phyloP scores from a whole-genome alignment of 768 basidiomycete species.

The Phylloporus sp. region DNA sequence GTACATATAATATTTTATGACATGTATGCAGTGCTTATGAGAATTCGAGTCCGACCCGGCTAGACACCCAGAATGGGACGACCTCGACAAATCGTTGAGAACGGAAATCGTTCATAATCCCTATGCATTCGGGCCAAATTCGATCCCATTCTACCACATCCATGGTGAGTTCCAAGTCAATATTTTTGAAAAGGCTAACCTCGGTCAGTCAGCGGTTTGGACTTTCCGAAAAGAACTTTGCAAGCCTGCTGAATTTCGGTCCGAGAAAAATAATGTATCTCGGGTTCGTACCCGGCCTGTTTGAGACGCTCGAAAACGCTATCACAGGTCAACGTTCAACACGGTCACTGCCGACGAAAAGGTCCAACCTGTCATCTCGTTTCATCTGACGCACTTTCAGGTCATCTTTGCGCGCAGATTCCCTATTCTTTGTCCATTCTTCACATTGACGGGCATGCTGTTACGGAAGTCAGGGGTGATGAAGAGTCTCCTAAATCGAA shows the following conservation, averaged over 20 bases:
- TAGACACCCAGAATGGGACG: too few relatives aligned
- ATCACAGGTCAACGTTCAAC: too few relatives aligned
- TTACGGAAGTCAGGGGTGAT: not conserved
- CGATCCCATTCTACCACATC: not conserved
- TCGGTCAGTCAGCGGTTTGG: slow-evolving; percentile 9
- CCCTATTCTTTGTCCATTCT: slow-evolving; percentile 11
- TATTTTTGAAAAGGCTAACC: not conserved
- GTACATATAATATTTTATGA: too few relatives aligned
- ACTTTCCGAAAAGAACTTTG: slow-evolving; percentile 6
- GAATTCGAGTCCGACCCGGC: too few relatives aligned
- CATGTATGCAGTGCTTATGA: too few relatives aligned
- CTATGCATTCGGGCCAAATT: not conserved
- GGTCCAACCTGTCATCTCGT: slow-evolving; percentile 7
- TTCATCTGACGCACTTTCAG: slow-evolving; percentile 7
- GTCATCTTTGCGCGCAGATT: slow-evolving; percentile 9
- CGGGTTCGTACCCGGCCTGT: slow-evolving; percentile 11
- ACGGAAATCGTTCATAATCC: not conserved
- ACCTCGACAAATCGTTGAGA: not conserved
- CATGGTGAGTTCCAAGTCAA: not conserved
- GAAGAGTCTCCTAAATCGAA: not conserved
- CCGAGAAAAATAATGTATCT: slow-evolving; percentile 2
- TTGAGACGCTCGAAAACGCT: slow-evolving; percentile 18
- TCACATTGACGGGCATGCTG: slow-evolving; percentile 12
- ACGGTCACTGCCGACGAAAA: not conserved
- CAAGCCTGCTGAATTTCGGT: not conserved